Evolutionary conservation across 169 alveolate species (phyloP), one percentile per base, ranked within the genome.

Genomic region (Theileria sp.): DNA sequence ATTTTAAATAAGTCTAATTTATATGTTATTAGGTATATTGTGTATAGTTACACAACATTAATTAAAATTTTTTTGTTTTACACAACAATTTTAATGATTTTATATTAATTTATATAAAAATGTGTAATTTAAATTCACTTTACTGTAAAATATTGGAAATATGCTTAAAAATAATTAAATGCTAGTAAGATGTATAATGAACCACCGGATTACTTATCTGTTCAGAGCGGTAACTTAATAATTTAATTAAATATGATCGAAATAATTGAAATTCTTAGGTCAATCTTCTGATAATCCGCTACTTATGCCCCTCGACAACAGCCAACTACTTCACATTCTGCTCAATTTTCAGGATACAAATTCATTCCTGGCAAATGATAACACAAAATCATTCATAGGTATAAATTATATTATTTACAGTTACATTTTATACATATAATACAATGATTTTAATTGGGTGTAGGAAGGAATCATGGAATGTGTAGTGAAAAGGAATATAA

Each of bases 381-480:
- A 71, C 68, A 58, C 26, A 0, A 71, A 71, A 58, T 28, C 88
- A 65, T 56, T 62, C 38, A 13, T 77, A 66, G 54, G 54, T 44
- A 44, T 44, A 13, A 44, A 44, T 44, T 44, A 10, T 10, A 7
- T 4, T 4, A 44, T 8, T 10, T 44, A 0, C 54, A 44, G 54
- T 44, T 44, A 44, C 54, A 44, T 26, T 44, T 88, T 30, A 87
- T 87, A 2, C 17, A 13, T 4, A 44, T 44, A 44, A 44, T 10
- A 44, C 17, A 44, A 36, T 4, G n/a, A 44, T 4, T 4, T 44
- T 44, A 44, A 44, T 4, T 8, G 3, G 10, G 32, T 19, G 67
- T 58, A 21, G 96, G 96, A 10, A 78, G 82, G 60, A 80, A 92
- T 28, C 74, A 77, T 54, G 96, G 93, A 51, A 89, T 88, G 94